Evolutionary conservation across 2,329 filamentous ascomycete genomes (phyloP).

Genomic region (Alternaria burnsii): DNA sequence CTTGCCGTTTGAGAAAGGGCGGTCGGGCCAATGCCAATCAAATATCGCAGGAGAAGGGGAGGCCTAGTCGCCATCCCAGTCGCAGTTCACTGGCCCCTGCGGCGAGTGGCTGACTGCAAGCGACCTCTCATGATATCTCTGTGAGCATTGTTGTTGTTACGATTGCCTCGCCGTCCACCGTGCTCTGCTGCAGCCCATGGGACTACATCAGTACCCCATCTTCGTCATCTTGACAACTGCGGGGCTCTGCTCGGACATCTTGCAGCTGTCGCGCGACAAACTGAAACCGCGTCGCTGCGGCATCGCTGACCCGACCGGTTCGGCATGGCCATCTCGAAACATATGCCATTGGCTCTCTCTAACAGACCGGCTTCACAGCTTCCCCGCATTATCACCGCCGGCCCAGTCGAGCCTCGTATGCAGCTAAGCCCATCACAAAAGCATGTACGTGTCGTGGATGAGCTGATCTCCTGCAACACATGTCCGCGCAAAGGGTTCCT

Average conservation of each 20-base stretch:
- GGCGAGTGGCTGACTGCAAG: constrained; percentile 17
- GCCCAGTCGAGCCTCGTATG: constrained; percentile 21
- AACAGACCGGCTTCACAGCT: constrained; percentile 23
- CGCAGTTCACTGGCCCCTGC: constrained; percentile 27
- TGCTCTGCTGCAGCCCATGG: constrained; percentile 11
- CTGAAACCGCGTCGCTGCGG: constrained; percentile 23
- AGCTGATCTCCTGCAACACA: constrained; percentile 10
- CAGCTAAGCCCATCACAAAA: constrained; percentile 29
- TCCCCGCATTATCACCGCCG: constrained; percentile 43
- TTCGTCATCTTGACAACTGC: constrained; percentile 4
- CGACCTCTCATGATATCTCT: constrained; percentile 23
- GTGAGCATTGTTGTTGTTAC: background rate
- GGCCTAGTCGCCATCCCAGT: constrained; percentile 22
- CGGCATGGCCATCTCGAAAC: constrained; percentile 9
- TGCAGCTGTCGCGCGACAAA: constrained; percentile 2
- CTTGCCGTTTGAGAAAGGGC: constrained; percentile 36
- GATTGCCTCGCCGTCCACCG: constrained; percentile 15
- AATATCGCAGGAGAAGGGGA: background rate
- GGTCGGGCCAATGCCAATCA: constrained; percentile 35
- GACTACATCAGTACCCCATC: constrained; percentile 10
- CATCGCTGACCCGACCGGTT: constrained; percentile 10
- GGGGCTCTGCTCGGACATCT: constrained; percentile 5
- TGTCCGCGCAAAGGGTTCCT: constrained; percentile 1
- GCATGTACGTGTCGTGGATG: constrained; percentile 10
- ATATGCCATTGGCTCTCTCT: constrained; percentile 25